phyloP scores from a whole-genome alignment of 441 rosid genomes.

The Mallotus japonicus region DNA sequence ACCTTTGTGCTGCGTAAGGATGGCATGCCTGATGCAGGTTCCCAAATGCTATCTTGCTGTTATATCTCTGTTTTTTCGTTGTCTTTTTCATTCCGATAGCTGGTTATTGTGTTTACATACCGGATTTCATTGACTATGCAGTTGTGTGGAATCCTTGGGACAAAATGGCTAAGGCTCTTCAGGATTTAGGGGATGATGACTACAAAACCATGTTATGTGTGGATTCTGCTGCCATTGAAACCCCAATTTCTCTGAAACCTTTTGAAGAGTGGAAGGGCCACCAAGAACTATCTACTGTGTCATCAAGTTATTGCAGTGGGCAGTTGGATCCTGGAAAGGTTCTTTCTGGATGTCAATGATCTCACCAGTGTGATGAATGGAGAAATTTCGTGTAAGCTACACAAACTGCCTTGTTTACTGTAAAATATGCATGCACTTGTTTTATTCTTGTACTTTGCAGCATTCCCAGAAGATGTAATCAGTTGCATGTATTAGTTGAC shows the following conservation, averaged over 20 bases:
- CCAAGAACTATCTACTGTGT: slow-evolving; percentile 82
- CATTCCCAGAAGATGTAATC: slow-evolving; percentile 10
- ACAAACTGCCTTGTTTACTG: slow-evolving; percentile 7
- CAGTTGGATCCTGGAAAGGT: slow-evolving; percentile 85
- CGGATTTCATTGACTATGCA: slow-evolving; percentile 30
- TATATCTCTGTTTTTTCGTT: background rate
- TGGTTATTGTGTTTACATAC: background rate
- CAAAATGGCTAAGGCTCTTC: slow-evolving; percentile 69
- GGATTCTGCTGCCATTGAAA: slow-evolving; percentile 79
- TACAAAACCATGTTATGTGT: slow-evolving; percentile 82
- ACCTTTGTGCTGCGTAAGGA: slow-evolving; percentile 85
- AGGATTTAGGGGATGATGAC: slow-evolving; percentile 82
- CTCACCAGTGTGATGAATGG: slow-evolving; percentile 17
- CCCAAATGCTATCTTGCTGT: slow-evolving; percentile 8
- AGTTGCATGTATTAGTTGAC: slow-evolving; percentile 16
- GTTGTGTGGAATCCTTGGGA: slow-evolving; percentile 98
- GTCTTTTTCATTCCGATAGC: background rate
- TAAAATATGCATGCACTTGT: slow-evolving; percentile 20
- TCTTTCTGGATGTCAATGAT: slow-evolving; percentile 58
- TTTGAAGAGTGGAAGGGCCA: slow-evolving; percentile 84
- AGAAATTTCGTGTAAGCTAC: slow-evolving; percentile 17
- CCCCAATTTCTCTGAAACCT: slow-evolving; percentile 63
- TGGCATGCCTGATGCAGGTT: slow-evolving; percentile 95
- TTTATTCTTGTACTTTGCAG: slow-evolving; percentile 14
- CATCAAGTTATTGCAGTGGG: slow-evolving; percentile 91